Evolutionary conservation across 2,329 filamentous ascomycete genomes (phyloP), one percentile per base, ranked within the genome.

Genomic region (Sphaerostilbella broomeana): DNA sequence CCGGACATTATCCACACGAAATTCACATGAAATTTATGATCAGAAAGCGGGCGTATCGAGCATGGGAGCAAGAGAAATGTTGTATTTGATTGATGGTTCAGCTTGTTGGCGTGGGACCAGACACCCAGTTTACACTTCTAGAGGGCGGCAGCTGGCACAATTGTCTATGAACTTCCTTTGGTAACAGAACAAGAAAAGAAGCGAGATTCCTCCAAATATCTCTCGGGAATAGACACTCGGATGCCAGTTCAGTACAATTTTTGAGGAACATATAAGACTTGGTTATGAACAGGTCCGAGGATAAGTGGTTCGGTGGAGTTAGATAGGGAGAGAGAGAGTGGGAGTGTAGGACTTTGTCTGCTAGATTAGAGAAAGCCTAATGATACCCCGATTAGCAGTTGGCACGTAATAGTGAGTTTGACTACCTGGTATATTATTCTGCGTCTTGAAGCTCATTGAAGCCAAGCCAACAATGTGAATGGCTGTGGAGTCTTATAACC

Each of bases 1-100:
- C 92, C 92, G 13, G 90, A 98, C 59, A 92, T 98, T 55, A 97
- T 98, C 59, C 90, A 97, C 67, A 92, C 87, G 58, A 97, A 95
- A 67, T 95, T 97, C 64, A 89, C 87, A 56, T 95, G 73, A n/a
- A n/a, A 65, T 41, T 39, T 29, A 15, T 33, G 38, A 46, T 21
- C 16, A 30, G 42, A 26, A 25, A 22, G 20, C 21, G 20, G 35
- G 29, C 35, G 41, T 22, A 34, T 31, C 32, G 37, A 32, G 35
- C 26, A 44, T 22, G 35, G 28, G 33, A 25, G 26, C n/a, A n/a
- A 37, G 32, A 29, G 44, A 22, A 29, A 25, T 25, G 32, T 40
- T 34, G 38, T 32, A 31, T 36, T 41, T 41, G 17, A 31, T 24
- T 20, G n/a, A n/a, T n/a, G n/a, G 38, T 36, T 27, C 30, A 21